Evolutionary conservation across 768 basidiomycete species (phyloP).

Genomic region (Mycena polygramma): DNA sequence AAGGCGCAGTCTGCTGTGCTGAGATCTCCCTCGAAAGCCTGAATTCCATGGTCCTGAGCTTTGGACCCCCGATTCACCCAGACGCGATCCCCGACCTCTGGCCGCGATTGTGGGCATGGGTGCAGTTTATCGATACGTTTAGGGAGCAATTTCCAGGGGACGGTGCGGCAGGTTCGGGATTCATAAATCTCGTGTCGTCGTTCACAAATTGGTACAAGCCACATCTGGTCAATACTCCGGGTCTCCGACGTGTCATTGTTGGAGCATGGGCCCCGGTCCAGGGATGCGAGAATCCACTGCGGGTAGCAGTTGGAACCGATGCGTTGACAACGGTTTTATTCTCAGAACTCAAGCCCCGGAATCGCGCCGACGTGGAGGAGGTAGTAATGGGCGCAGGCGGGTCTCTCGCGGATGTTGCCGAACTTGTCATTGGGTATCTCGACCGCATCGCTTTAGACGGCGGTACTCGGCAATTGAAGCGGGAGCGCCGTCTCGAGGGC

Average conservation of each 20-base stretch:
- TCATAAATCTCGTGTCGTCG: not conserved
- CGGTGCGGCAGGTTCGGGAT: not conserved
- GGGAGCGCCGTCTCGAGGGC: not conserved
- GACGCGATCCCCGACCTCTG: not conserved
- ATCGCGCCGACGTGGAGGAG: not conserved
- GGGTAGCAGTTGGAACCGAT: not conserved
- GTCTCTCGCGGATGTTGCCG: not conserved
- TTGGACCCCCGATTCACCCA: not conserved
- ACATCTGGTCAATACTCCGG: not conserved
- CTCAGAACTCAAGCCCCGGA: not conserved
- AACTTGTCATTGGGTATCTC: not conserved
- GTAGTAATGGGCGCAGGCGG: not conserved
- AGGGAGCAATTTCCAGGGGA: not conserved
- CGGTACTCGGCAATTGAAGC: not conserved
- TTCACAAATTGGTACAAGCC: not conserved
- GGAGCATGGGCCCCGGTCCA: not conserved
- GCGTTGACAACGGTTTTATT: not conserved
- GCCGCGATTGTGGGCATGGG: conserved; percentile 2
- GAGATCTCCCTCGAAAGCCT: not conserved
- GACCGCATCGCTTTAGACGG: not conserved
- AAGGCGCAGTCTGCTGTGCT: not conserved
- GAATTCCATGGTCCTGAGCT: not conserved
- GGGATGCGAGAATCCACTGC: not conserved
- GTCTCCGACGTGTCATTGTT: not conserved
- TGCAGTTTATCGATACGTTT: not conserved